Base-by-base conservation (phyloP, 495 filamentous ascomycete genomes). In the Penicillium lividum region DNA sequence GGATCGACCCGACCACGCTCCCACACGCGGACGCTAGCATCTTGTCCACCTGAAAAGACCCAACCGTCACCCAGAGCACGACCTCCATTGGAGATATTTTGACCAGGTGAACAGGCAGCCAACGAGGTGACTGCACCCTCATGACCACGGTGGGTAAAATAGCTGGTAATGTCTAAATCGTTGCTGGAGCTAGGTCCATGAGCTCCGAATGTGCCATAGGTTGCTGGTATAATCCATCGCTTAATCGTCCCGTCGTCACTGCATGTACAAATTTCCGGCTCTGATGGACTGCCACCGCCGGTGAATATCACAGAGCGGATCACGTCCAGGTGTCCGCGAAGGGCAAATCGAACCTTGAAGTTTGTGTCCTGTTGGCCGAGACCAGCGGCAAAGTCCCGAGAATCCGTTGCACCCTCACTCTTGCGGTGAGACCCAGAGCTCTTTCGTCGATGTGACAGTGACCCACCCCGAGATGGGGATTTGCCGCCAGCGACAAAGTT, bases 31-130 rank as follows among this genome's bases (percentile, higher is more conserved):
- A 98, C 84, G 9, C 92, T 95, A 4, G 92, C 85, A 70, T 98
- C 94, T 67, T 96, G 91, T 4, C 94, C 94, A 43, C 95, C 94
- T 16, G 93, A 97, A 72, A 98, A 98, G 38, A 98, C 89, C 94
- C 95, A 98, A 6, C 95, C 95, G 61, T 97, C 93, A 18, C 91
- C 91, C 54, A 87, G 80, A 1, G 86, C 88, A 54, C 92, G 84
- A 8, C 92, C 93, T 18, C 92, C 92, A 30, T 91, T 95, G 8
- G 89, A 89, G 71, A 96, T 94, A 63, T 89, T 90, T 43, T 91
- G 87, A 6, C 87, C 84, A 4, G 91, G 84, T 2, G 92, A 91
- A 78, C 89, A 97, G 3, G 94, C 89, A 3, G 95, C 87, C 9
- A 98, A 75, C 7, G 84, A 90, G 49, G 93, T 89, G 9, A 98